Conservation (phyloP, 805 yeast genomes). For the Candida michaelii region DNA sequence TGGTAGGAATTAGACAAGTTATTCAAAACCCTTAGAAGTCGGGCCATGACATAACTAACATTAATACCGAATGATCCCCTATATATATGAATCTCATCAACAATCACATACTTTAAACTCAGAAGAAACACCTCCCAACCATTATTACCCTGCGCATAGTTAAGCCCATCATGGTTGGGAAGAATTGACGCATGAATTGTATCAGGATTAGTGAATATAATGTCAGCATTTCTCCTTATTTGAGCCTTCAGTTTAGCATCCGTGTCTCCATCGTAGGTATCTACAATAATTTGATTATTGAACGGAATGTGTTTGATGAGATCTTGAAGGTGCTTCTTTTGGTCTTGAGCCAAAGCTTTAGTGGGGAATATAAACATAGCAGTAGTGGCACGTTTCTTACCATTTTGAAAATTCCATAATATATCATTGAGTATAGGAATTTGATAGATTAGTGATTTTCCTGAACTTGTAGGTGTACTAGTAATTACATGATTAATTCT, state of each 20-base stretch:
- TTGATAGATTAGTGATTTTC: slow-evolving; percentile 91
- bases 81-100: slow-evolving; percentile 86
- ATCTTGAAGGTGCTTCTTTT: slow-evolving; percentile 71
- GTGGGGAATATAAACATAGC: slow-evolving; percentile 94
- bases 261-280: slow-evolving; percentile 95
- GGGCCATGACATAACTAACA: slow-evolving; percentile 79
- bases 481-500: slow-evolving; percentile 65
- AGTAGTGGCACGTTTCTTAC: slow-evolving; percentile 46
- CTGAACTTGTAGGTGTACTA: slow-evolving; percentile 95
- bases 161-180: slow-evolving; percentile 55
- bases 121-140: slow-evolving; percentile 70
- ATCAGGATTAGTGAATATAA: slow-evolving; percentile 94
- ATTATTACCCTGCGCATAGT: slow-evolving; percentile 25
- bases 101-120: slow-evolving; percentile 68
- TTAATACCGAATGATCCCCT: slow-evolving; percentile 91
- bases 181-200: slow-evolving; percentile 82
- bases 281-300: slow-evolving; percentile 51
- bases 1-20: slow-evolving; percentile 39
- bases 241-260: slow-evolving; percentile 50
- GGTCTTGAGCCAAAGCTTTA: slow-evolving; percentile 97
- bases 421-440: slow-evolving; percentile 66
- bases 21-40: slow-evolving; percentile 67
- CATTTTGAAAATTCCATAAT: slow-evolving; percentile 34
- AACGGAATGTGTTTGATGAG: slow-evolving; percentile 50
- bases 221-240: slow-evolving; percentile 65